These are phyloP conservation scores for Senna tora DNA, from an alignment of 306 rosid genomes.

Conservation along the genomic window DNA sequence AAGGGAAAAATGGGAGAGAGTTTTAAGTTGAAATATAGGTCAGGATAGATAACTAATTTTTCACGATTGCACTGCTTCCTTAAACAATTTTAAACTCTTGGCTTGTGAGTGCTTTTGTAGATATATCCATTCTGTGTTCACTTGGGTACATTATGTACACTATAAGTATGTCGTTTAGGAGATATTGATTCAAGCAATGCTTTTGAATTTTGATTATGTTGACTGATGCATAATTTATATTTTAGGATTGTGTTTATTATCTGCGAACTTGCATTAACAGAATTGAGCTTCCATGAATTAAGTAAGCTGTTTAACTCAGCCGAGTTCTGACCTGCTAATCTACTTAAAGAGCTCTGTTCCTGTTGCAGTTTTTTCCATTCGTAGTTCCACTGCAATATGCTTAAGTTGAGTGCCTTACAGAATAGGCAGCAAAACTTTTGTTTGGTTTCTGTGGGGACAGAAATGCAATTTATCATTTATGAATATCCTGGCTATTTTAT, in stretches of 20 bases:
- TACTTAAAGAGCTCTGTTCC: neutral
- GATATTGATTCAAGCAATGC: neutral
- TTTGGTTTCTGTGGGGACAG: neutral
- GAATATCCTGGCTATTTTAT: neutral
- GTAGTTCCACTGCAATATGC: neutral
- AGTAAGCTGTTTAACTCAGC: neutral
- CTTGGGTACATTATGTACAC: neutral
- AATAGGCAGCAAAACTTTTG: neutral
- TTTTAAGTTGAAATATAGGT: neutral
- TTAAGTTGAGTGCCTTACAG: neutral
- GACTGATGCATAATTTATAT: neutral
- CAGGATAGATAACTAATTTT: neutral
- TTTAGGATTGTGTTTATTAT: neutral
- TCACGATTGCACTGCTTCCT: neutral
- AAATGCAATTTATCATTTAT: neutral
- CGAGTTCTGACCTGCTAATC: neutral
- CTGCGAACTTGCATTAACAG: neutral
- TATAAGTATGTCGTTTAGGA: neutral
- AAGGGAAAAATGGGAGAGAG: conserved; percentile 9
- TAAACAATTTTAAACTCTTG: neutral
- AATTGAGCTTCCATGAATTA: neutral
- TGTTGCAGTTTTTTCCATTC: neutral
- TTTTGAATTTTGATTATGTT: neutral
- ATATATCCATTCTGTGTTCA: neutral
- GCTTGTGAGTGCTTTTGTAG: neutral